Base-by-base conservation (phyloP, 1,284 basidiomycete genomes). In the Bondarzewia mesenterica region DNA sequence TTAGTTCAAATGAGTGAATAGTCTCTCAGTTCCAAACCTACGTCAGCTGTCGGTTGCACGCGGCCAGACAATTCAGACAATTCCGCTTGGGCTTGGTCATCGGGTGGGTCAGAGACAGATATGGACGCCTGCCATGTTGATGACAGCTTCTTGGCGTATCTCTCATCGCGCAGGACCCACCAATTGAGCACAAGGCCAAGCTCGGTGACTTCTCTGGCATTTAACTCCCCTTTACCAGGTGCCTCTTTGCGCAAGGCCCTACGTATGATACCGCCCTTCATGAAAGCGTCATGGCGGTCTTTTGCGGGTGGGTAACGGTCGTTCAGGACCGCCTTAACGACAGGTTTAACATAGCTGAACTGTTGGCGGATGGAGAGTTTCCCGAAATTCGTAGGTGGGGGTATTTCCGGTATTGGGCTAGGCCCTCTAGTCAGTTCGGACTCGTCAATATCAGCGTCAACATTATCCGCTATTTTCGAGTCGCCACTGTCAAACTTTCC, bases 261-360 rank as follows among this genome's bases (percentile, higher is more conserved):
- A 42, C 80, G 68, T 12, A 66, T 66, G 3, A 64, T 62, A 0
- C 78, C 82, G 14, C 84, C 82, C 26, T 64, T 71, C 57, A 87
- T 73, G 56, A 82, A 89, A 1, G 58, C 60, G 1, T 66, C 64
- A 50, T 85, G 77, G 18, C 68, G 68, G 16, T 57, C 53, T 47
- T 54, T 61, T 2, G 75, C 73, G 4, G 85, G 85, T 2, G 51
- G 56, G 58, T 84, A 88, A 22, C 61, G 54, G 27, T 75, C 72
- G 32, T 70, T 71, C 25, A 88, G 60, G 39, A 86, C 73, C 2
- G 77, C 77, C 21, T 58, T 62, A 41, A 89, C 63, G 15, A 87
- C 69, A 2, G 79, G 78, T 51, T 80, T 84, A 23, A 75, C 71
- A 56, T 85, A 83, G 16, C 67, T 70, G 48, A 87, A 75, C 56